phyloP scores from a whole-genome alignment of 192 early-diverging fungal genomes.

The Umbelopsis vinacea region DNA sequence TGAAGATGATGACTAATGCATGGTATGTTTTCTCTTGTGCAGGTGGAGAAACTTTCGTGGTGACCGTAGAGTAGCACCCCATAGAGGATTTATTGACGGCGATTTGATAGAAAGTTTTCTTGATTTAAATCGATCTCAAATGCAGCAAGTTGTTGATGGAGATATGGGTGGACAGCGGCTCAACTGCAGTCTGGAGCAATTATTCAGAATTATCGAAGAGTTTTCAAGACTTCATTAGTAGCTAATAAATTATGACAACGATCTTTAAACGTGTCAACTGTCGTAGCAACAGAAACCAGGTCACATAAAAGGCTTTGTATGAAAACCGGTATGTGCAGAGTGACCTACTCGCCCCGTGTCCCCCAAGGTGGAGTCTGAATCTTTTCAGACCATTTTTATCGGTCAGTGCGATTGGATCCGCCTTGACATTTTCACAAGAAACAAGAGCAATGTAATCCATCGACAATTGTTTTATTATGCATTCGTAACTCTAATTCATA shows the following conservation, averaged over 20 bases:
- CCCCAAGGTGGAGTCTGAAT: background rate
- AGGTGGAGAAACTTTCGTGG: conserved; percentile 71
- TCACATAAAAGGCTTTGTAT: background rate
- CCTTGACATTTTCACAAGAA: background rate
- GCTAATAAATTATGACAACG: background rate
- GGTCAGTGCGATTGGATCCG: background rate
- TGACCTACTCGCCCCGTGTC: background rate
- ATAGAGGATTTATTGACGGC: conserved; percentile 84
- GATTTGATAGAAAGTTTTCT: conserved; percentile 92
- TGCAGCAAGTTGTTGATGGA: conserved; percentile 41
- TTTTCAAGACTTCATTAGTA: background rate
- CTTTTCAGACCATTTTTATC: background rate
- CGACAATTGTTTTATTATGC: background rate
- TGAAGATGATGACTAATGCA: background rate
- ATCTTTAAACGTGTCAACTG: too few species aligned
- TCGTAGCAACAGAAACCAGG: background rate
- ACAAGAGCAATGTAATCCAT: background rate
- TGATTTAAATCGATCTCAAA: conserved; percentile 61
- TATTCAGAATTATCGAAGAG: conserved; percentile 57
- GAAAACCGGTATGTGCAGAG: too few species aligned
- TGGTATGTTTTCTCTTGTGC: background rate
- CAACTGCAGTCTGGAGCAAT: conserved; percentile 60
- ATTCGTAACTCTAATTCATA: background rate
- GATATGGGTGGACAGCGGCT: conserved; percentile 52
- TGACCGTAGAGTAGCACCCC: conserved; percentile 51